phyloP scores from a whole-genome alignment of 352 stramenopile species.

The Pythium dissimile region DNA sequence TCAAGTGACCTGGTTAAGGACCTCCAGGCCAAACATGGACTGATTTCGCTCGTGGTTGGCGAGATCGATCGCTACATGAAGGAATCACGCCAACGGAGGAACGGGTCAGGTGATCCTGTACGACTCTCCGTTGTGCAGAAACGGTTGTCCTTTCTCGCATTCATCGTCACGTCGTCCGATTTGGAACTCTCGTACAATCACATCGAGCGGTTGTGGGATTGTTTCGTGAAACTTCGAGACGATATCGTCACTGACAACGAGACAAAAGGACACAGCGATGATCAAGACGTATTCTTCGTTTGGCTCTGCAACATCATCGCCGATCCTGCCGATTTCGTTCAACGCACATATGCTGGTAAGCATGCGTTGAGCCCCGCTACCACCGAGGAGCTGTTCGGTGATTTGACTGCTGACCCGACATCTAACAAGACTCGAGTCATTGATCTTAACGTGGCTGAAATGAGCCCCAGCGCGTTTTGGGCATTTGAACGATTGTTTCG shows the following conservation, averaged over 20 bases:
- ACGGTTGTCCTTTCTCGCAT: slow-evolving; percentile 70
- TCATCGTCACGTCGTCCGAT: slow-evolving; percentile 68
- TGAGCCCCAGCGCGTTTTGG: slow-evolving; percentile 23
- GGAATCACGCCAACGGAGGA: background rate
- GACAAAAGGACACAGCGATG: background rate
- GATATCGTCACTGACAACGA: background rate
- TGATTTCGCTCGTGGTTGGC: slow-evolving; percentile 55
- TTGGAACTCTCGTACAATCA: slow-evolving; percentile 63
- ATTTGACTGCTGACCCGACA: slow-evolving; percentile 3
- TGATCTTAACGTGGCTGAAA: slow-evolving; percentile 9
- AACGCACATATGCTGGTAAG: slow-evolving; percentile 57
- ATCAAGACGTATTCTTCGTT: slow-evolving; percentile 58
- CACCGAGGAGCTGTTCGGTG: slow-evolving; percentile 22
- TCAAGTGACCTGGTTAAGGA: slow-evolving; percentile 62
- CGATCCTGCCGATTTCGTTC: slow-evolving; percentile 67
- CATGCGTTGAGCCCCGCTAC: slow-evolving; percentile 42
- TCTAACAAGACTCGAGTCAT: slow-evolving; percentile 8
- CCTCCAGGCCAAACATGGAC: slow-evolving; percentile 52
- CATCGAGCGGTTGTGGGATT: slow-evolving; percentile 56
- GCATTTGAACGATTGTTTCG: slow-evolving; percentile 32
- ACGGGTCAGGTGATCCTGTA: background rate
- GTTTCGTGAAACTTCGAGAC: slow-evolving; percentile 31
- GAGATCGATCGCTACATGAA: slow-evolving; percentile 37
- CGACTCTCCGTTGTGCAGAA: slow-evolving; percentile 20
- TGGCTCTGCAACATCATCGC: slow-evolving; percentile 70